A percentile compares a stretch with the other conserved stretches of the same genome.
phyloP scores from a whole-genome alignment of 2,329 filamentous ascomycete species.

The Alternaria conjuncta region DNA sequence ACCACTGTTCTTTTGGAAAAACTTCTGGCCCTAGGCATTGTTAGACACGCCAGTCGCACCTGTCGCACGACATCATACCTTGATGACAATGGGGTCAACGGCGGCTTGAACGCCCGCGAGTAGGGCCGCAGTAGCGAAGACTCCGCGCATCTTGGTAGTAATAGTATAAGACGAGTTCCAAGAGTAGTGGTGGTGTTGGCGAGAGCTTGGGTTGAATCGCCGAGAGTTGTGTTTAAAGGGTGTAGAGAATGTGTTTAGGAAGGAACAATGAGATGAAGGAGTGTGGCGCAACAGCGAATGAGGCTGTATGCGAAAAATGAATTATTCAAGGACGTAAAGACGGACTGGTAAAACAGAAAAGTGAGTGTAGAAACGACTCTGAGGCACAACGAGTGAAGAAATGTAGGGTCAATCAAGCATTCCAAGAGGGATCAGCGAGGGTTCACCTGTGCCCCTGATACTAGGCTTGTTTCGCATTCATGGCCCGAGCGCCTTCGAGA shows the following conservation, averaged over 20 bases:
- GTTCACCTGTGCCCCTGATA: slow-evolving; percentile 30
- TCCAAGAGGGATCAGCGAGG: slow-evolving; percentile 31
- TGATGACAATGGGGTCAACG: slow-evolving; percentile 71
- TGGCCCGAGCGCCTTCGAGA: slow-evolving; percentile 10
- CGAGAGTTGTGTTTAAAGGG: slow-evolving; percentile 25
- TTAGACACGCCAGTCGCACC: slow-evolving; percentile 10
- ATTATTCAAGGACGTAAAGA: slow-evolving; percentile 37
- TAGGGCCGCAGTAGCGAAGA: slow-evolving; percentile 58
- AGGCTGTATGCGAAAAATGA: slow-evolving; percentile 22
- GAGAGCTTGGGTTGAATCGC: slow-evolving; percentile 32
- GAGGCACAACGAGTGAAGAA: slow-evolving; percentile 43
- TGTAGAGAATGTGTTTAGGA: slow-evolving; percentile 16
- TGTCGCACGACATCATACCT: slow-evolving; percentile 57
- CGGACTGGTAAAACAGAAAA: slow-evolving; percentile 39
- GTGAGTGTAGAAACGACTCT: slow-evolving; percentile 38
- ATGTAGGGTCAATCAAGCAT: slow-evolving; percentile 33
- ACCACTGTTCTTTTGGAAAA: slow-evolving; percentile 86
- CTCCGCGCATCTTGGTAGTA: slow-evolving; percentile 60
- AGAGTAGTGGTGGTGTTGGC: slow-evolving; percentile 35
- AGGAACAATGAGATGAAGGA: slow-evolving; percentile 23
- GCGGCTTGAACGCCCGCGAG: slow-evolving; percentile 61
- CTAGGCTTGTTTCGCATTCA: slow-evolving; percentile 32
- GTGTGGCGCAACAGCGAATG: slow-evolving; percentile 33
- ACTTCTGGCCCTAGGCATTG: slow-evolving; percentile 71
- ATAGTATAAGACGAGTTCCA: slow-evolving; percentile 28